Conservation (phyloP, 202 grass and related monocot genomes). For the Alloteropsis angusta region DNA sequence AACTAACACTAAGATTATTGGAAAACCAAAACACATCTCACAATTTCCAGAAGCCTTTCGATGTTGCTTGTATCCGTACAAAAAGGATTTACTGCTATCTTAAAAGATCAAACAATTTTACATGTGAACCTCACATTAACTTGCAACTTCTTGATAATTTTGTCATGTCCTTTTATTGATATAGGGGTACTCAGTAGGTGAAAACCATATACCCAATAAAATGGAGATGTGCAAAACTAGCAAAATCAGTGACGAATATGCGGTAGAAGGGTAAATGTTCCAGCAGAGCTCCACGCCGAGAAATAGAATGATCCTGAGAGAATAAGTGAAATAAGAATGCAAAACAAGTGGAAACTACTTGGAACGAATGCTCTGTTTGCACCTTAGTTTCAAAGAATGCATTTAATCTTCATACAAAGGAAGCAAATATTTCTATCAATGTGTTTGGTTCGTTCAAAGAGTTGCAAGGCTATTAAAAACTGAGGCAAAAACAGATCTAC, state of each 20-base stretch:
- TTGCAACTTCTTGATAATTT: conserved; percentile 18
- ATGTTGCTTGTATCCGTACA: background rate
- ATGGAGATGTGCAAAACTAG: conserved; percentile 51
- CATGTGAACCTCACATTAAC: background rate
- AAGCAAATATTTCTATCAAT: background rate
- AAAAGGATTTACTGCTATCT: background rate
- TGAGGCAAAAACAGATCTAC: background rate
- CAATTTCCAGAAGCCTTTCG: conserved; percentile 3
- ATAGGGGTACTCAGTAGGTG: conserved; percentile 49
- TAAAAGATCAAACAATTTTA: background rate
- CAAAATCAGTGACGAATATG: conserved; percentile 70
- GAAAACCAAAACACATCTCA: background rate
- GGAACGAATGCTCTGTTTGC: background rate
- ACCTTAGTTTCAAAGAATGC: background rate
- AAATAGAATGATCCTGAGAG: conserved; percentile 69
- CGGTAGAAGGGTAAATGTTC: conserved; percentile 84
- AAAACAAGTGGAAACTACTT: background rate
- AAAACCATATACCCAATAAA: conserved; percentile 70
- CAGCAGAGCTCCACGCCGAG: conserved; percentile 69
- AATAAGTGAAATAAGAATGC: background rate
- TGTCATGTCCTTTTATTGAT: conserved; percentile 22
- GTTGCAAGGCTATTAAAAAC: background rate
- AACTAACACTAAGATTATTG: background rate
- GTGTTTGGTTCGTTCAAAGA: background rate
- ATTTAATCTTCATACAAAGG: background rate